phyloP scores from a whole-genome alignment of 179 eudicot genomes.

The Beta lomatogona region DNA sequence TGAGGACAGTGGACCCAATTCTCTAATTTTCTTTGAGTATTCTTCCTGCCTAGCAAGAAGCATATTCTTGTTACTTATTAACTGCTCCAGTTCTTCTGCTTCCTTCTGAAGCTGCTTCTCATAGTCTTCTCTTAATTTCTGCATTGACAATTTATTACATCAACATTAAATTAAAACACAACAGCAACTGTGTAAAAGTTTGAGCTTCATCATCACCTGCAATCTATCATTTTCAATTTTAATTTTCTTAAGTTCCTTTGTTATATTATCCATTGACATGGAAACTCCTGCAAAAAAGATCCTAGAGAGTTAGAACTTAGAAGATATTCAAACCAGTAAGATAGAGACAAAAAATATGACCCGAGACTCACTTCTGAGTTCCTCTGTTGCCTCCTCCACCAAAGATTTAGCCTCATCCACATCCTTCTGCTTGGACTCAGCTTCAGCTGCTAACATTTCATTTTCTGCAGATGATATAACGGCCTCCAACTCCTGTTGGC shows the following conservation, averaged over 20 bases:
- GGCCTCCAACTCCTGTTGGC: conserved; percentile 87
- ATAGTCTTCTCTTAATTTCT: conserved; percentile 48
- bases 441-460: conserved; percentile 58
- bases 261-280: conserved; percentile 51
- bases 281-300: conserved; percentile 54
- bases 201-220: conserved; percentile 51
- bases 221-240: conserved; percentile 66
- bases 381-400: conserved; percentile 58
- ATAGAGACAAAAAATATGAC: not conserved
- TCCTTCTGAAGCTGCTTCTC: conserved; percentile 77
- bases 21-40: conserved; percentile 90
- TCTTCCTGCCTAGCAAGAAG: conserved; percentile 90
- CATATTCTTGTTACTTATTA: conserved; percentile 71
- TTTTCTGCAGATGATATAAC: conserved; percentile 59
- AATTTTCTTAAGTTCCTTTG: conserved; percentile 58
- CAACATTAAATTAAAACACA: conserved; percentile 18
- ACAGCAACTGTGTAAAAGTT: conserved; percentile 15
- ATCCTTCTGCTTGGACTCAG: conserved; percentile 71
- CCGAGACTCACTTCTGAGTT: conserved; percentile 63
- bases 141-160: conserved; percentile 23
- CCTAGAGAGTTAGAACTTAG: not conserved
- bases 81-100: conserved; percentile 84
- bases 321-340: not conserved
- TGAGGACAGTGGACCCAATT: conserved; percentile 82
- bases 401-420: conserved; percentile 61